Percentiles rank a stretch among this genome's conserved stretches.
These are phyloP conservation scores for Irpex sp. DNA, from an alignment of 1,284 basidiomycete genomes.

Conservation along the genomic window DNA sequence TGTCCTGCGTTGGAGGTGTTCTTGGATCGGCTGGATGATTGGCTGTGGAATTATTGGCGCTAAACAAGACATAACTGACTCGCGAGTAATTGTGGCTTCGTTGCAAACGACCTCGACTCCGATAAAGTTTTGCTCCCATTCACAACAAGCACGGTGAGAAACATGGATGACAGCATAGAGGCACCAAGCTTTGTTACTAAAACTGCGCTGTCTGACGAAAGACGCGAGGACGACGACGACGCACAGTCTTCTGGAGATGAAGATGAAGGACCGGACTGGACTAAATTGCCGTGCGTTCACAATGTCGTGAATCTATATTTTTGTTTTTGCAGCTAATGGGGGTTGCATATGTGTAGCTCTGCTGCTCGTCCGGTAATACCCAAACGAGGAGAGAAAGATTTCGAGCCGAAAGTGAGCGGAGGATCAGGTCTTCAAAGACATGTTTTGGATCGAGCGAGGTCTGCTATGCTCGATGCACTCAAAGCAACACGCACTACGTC, in stretches of 20 bases:
- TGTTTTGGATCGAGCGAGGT: conserved; percentile 64
- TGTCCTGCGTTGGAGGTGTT: background rate
- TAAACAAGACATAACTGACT: background rate
- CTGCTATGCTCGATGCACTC: conserved; percentile 84
- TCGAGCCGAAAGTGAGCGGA: conserved; percentile 77
- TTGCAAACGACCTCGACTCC: background rate
- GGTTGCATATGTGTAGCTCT: too few species aligned
- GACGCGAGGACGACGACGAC: conserved; percentile 43
- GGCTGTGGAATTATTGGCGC: background rate
- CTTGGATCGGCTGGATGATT: too few species aligned
- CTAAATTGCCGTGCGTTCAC: conserved; percentile 42
- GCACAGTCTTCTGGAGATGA: conserved; percentile 51
- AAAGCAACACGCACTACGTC: conserved; percentile 70
- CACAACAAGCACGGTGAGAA: background rate
- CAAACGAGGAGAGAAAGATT: conserved; percentile 94
- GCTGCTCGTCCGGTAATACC: conserved; percentile 61
- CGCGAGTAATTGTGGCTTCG: background rate
- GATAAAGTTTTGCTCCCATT: background rate
- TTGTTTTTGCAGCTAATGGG: background rate
- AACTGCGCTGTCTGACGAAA: conserved; percentile 9
- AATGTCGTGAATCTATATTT: conserved; percentile 19
- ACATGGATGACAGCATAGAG: conserved; percentile 33
- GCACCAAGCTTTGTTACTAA: conserved; percentile 21
- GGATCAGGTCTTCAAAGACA: conserved; percentile 81
- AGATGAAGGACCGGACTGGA: conserved; percentile 58